phyloP scores from a whole-genome alignment of 805 yeast genomes.

The Pichia gijzeniarum region DNA sequence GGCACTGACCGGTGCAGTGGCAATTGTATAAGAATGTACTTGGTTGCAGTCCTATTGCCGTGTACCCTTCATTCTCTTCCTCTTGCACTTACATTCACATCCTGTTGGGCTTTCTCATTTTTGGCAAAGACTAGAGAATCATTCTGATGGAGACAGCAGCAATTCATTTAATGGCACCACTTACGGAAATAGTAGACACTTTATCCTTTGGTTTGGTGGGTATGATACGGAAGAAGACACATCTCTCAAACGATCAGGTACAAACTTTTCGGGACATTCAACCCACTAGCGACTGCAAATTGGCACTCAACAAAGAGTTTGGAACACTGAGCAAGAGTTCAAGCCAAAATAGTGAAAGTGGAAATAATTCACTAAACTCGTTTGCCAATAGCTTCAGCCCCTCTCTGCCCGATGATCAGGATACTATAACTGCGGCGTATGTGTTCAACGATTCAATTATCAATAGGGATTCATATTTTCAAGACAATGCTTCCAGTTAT shows the following conservation, averaged over 20 bases:
- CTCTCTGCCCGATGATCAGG: background rate
- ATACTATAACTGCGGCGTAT: constrained; percentile 8
- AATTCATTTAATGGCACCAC: constrained; percentile 6
- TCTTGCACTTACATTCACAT: too few species aligned
- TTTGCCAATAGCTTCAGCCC: too few species aligned
- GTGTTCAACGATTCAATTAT: constrained; percentile 1
- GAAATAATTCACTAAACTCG: too few species aligned
- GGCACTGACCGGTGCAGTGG: too few species aligned
- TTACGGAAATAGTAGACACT: constrained; percentile 13
- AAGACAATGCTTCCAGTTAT: background rate
- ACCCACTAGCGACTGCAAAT: background rate
- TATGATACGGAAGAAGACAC: constrained; percentile 13
- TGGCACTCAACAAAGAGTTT: too few species aligned
- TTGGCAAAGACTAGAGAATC: too few species aligned
- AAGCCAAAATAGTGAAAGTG: too few species aligned
- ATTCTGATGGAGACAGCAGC: background rate
- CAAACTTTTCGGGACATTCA: constrained; percentile 1
- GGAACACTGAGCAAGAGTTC: too few species aligned
- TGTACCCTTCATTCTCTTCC: too few species aligned
- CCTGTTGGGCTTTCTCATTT: too few species aligned
- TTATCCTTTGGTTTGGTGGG: constrained; percentile 17
- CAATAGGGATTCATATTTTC: background rate
- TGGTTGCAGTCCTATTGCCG: too few species aligned
- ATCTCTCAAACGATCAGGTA: constrained; percentile 2
- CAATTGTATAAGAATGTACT: too few species aligned